Conservation (phyloP, 495 filamentous ascomycete genomes). For the Amniculicola lignicola region DNA sequence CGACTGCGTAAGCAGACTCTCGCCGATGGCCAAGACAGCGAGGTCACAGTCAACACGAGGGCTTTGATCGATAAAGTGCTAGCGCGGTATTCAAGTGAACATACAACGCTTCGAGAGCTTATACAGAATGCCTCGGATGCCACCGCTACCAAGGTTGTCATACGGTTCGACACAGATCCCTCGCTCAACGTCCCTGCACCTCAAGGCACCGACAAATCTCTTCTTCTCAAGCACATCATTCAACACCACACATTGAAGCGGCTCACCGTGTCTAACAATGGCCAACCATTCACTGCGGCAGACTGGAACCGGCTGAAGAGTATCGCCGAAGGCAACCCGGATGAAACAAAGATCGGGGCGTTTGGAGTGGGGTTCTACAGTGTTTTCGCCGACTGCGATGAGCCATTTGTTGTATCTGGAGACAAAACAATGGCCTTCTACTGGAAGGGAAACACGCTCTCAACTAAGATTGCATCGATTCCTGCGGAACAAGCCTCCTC, state of each 20-base stretch:
- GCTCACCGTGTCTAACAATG: constrained; percentile 86
- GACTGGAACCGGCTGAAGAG: constrained; percentile 94
- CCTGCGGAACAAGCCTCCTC: constrained; percentile 55
- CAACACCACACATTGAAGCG: constrained; percentile 78
- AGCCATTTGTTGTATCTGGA: constrained; percentile 92
- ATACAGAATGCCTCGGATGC: constrained; percentile 98
- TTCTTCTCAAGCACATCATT: constrained; percentile 76
- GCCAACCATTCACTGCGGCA: constrained; percentile 73
- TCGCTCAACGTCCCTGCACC: constrained; percentile 74
- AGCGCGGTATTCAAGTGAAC: constrained; percentile 92
- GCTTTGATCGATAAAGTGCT: constrained; percentile 97
- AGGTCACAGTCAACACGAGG: constrained; percentile 97
- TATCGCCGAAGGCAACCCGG: constrained; percentile 97
- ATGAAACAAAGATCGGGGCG: constrained; percentile 97
- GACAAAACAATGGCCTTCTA: constrained; percentile 95
- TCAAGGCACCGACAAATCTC: constrained; percentile 59
- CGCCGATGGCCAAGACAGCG: constrained; percentile 80
- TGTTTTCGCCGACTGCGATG: constrained; percentile 96
- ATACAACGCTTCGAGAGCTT: constrained; percentile 80
- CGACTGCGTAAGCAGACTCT: constrained; percentile 82
- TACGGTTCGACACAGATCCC: constrained; percentile 85
- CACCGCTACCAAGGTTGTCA: constrained; percentile 79
- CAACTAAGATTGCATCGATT: constrained; percentile 75
- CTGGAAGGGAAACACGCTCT: constrained; percentile 94
- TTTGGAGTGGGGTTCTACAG: constrained; percentile 99